Conservation (phyloP, 2,329 filamentous ascomycete genomes). For the Ambrosiella cleistominuta region DNA sequence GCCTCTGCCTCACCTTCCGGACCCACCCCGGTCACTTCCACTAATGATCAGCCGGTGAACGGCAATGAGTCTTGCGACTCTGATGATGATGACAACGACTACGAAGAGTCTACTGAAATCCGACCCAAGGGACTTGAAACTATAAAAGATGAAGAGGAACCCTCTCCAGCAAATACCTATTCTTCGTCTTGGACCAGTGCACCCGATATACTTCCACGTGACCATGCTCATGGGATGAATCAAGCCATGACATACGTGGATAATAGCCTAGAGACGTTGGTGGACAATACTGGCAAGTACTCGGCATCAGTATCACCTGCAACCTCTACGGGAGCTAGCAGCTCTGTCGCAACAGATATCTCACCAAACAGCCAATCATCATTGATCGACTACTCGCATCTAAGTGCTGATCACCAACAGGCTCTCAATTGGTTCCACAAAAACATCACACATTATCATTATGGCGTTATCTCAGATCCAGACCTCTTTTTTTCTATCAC, state of each 20-base stretch:
- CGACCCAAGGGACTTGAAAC: slow-evolving; percentile 24
- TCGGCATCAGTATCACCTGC: slow-evolving; percentile 5
- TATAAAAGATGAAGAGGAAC: slow-evolving; percentile 39
- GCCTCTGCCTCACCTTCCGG: neutral
- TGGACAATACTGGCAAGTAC: neutral
- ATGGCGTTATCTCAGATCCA: slow-evolving; percentile 55
- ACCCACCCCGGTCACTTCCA: neutral
- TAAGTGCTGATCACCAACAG: slow-evolving; percentile 54
- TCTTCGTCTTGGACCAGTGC: neutral
- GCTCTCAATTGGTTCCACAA: slow-evolving; percentile 66
- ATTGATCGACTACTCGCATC: slow-evolving; percentile 32
- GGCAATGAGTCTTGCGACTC: neutral
- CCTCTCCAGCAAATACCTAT: neutral
- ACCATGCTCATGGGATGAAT: slow-evolving; percentile 15
- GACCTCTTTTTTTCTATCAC: slow-evolving; percentile 56
- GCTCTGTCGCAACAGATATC: slow-evolving; percentile 5
- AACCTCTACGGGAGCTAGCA: slow-evolving; percentile 7
- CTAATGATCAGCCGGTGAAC: neutral
- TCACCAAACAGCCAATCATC: neutral
- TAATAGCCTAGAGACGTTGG: no score
- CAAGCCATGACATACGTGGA: no score
- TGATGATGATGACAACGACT: neutral
- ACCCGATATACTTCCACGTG: slow-evolving; percentile 15
- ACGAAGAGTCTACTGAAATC: neutral
- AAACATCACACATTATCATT: slow-evolving; percentile 66